These are phyloP conservation scores for Monosporascus sp. DNA, from an alignment of 2,329 filamentous ascomycete species.

Conservation along the genomic window DNA sequence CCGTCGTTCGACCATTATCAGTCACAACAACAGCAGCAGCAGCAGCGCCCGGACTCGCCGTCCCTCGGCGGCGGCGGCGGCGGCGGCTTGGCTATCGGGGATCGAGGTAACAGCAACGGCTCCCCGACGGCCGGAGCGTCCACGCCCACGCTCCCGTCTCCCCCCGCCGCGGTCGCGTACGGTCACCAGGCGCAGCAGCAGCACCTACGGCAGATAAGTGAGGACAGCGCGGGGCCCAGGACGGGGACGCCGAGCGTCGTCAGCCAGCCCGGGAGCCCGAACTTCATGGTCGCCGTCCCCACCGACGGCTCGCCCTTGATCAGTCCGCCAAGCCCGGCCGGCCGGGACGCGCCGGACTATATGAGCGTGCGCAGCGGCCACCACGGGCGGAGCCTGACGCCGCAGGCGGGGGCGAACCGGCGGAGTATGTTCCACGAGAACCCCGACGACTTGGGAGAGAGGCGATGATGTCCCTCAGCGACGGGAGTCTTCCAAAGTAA, in stretches of 20 bases:
- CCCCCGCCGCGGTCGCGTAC: background rate
- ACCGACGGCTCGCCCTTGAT: background rate
- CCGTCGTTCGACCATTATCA: background rate
- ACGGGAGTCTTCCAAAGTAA: too few relatives aligned
- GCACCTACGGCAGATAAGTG: background rate
- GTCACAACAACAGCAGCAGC: constrained; percentile 1
- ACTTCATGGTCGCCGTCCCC: background rate
- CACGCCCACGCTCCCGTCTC: background rate
- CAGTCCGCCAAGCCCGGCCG: constrained; percentile 13
- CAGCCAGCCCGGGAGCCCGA: constrained; percentile 1
- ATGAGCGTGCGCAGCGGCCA: constrained; percentile 3
- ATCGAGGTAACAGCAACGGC: background rate
- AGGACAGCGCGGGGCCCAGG: background rate
- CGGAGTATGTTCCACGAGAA: constrained; percentile 21
- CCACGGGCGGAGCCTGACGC: background rate
- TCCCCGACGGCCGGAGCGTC: background rate
- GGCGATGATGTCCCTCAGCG: constrained; percentile 1
- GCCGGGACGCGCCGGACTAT: constrained; percentile 8
- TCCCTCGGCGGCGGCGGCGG: too few relatives aligned
- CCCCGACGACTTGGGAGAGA: constrained; percentile 15
- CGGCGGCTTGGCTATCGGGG: too few relatives aligned
- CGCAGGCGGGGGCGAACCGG: constrained; percentile 6
- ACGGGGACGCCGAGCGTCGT: background rate
- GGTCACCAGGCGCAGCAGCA: background rate
- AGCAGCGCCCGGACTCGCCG: constrained; percentile 21